Percentiles rank a stretch among this genome's conserved stretches.
Conservation (phyloP, 495 filamentous ascomycete species). For the Trichoderma reesei region DNA sequence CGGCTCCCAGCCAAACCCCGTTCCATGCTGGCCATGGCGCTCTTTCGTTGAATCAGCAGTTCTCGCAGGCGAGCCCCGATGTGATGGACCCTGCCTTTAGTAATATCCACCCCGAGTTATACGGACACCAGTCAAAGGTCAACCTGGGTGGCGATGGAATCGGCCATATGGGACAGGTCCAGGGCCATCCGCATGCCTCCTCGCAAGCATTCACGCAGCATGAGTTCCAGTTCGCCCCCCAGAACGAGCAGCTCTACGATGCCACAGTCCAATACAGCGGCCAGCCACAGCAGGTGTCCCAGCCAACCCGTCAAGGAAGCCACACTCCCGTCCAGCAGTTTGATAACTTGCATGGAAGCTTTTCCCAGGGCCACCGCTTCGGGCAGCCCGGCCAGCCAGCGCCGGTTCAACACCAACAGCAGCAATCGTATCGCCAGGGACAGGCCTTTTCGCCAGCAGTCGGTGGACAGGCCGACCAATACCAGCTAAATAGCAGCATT, state of each 20-base stretch:
- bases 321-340: conserved; percentile 9
- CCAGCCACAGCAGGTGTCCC: conserved; percentile 3
- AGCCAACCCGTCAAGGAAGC: conserved; percentile 10
- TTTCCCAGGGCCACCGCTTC: background rate
- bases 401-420: conserved; percentile 15
- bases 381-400: background rate
- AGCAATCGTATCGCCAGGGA: conserved; percentile 11
- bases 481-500: conserved; percentile 1
- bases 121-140: conserved; percentile 10
- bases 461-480: background rate
- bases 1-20: background rate
- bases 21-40: conserved; percentile 10
- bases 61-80: conserved; percentile 4
- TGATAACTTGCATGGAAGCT: background rate
- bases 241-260: conserved; percentile 8
- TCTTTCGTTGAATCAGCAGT: background rate
- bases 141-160: background rate
- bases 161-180: conserved; percentile 3
- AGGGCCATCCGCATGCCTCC: background rate
- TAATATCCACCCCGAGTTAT: conserved; percentile 7
- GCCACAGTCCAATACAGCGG: background rate
- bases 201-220: background rate
- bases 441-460: background rate
- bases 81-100: conserved; percentile 10
- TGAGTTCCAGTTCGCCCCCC: background rate